Percentiles rank a stretch among this genome's conserved stretches.
phyloP scores from a whole-genome alignment of 2,329 filamentous ascomycete genomes.

The Xylaria polymorpha region DNA sequence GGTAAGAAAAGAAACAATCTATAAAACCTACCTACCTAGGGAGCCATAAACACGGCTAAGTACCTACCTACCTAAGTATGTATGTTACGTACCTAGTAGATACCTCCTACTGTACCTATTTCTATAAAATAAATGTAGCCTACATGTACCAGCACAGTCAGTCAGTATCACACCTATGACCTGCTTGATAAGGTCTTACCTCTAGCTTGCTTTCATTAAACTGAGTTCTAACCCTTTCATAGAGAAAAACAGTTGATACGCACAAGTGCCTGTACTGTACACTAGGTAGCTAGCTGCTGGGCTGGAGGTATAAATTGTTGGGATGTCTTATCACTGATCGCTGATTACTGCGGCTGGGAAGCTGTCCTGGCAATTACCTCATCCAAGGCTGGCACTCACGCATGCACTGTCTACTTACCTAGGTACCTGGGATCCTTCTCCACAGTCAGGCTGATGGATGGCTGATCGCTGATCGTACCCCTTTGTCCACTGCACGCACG shows the following conservation, averaged over 20 bases:
- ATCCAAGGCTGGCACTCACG: not conserved
- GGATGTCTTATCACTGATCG: not conserved
- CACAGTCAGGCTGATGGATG: slow-evolving; percentile 27
- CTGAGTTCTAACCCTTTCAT: not conserved
- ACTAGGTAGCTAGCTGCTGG: not conserved
- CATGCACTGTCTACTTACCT: slow-evolving; percentile 14
- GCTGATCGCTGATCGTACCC: slow-evolving; percentile 34
- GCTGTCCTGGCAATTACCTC: not conserved
- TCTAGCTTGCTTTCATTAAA: not conserved
- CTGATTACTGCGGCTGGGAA: slow-evolving; percentile 2
- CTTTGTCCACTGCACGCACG: slow-evolving; percentile 32
- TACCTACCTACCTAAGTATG: too few relatives aligned
- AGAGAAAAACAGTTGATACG: not conserved
- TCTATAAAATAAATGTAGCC: not conserved
- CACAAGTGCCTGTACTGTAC: not conserved
- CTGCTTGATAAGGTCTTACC: not conserved
- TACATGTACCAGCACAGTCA: not conserved
- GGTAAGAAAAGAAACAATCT: not conserved
- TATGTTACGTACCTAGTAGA: too few relatives aligned
- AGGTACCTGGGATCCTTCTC: slow-evolving; percentile 11
- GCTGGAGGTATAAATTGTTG: not conserved
- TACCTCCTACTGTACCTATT: too few relatives aligned
- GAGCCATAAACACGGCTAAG: too few relatives aligned
- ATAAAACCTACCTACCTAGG: not conserved
- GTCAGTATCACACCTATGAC: not conserved